These are phyloP conservation scores for Megacollybia marginata DNA, from an alignment of 768 basidiomycete species.

Conservation along the genomic window DNA sequence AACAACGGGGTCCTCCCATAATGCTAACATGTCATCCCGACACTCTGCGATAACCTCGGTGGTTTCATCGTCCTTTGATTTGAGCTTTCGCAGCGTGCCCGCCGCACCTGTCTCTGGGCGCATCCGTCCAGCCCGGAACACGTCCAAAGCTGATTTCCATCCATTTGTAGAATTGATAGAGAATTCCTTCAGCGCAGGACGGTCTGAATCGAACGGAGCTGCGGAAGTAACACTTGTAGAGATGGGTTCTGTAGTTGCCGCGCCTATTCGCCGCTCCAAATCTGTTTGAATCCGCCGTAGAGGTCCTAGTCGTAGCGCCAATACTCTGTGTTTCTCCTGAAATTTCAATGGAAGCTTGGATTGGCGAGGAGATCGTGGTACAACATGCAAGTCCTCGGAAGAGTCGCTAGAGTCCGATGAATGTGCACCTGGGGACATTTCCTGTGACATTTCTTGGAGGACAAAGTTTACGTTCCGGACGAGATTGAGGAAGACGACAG, in stretches of 20 bases:
- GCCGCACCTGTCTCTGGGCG: slow-evolving; percentile 10
- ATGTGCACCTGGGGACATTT: slow-evolving; percentile 42
- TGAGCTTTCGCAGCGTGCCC: slow-evolving; percentile 18
- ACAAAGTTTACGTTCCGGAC: slow-evolving; percentile 65
- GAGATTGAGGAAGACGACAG: slow-evolving; percentile 75
- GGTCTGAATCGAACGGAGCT: slow-evolving; percentile 30
- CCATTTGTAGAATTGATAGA: slow-evolving; percentile 56
- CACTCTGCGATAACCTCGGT: slow-evolving; percentile 53
- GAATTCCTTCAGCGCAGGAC: slow-evolving; percentile 39
- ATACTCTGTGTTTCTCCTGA: slow-evolving; percentile 52
- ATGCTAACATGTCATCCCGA: slow-evolving; percentile 55
- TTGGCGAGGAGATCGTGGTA: slow-evolving; percentile 22
- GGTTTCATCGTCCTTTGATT: slow-evolving; percentile 46
- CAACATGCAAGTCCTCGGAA: slow-evolving; percentile 14
- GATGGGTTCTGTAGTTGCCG: slow-evolving; percentile 45
- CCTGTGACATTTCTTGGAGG: slow-evolving; percentile 47
- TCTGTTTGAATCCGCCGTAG: slow-evolving; percentile 50
- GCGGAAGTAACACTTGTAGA: slow-evolving; percentile 30
- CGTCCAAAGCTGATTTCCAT: slow-evolving; percentile 58
- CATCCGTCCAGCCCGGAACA: slow-evolving; percentile 35
- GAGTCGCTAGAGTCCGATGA: slow-evolving; percentile 31
- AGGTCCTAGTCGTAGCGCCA: slow-evolving; percentile 52
- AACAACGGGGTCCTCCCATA: slow-evolving; percentile 63
- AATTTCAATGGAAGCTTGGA: slow-evolving; percentile 30
- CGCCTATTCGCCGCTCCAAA: slow-evolving; percentile 53